phyloP scores from a whole-genome alignment of 257 asterid genomes.

The Buddleja alternifolia region DNA sequence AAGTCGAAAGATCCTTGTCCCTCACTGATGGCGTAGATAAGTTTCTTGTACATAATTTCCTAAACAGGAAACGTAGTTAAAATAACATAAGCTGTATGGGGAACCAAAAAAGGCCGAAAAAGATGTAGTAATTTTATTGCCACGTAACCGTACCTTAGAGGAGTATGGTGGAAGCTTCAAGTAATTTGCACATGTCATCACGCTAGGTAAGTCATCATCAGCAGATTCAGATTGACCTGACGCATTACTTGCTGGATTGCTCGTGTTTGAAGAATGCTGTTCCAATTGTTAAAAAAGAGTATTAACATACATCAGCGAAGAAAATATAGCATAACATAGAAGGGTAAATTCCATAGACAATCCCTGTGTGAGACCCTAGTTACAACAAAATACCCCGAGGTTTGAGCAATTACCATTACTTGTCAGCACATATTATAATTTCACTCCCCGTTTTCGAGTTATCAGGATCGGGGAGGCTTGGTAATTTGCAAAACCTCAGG shows the following conservation, averaged over 20 bases:
- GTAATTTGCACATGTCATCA: conserved; percentile 99
- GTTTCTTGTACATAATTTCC: conserved; percentile 94
- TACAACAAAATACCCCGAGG: no score
- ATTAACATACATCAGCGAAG: conserved; percentile 5
- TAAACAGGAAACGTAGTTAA: conserved; percentile 29
- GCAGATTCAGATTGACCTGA: conserved; percentile 77
- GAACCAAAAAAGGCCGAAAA: neutral
- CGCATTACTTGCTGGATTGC: conserved; percentile 53
- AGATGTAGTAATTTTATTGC: neutral
- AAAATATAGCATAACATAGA: no score
- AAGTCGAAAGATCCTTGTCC: conserved; percentile 98
- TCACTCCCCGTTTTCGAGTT: no score
- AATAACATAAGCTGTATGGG: neutral
- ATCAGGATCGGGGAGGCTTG: no score
- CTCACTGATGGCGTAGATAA: conserved; percentile 85
- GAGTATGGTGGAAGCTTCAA: conserved; percentile 99
- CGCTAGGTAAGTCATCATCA: conserved; percentile 96
- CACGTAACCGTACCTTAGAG: conserved; percentile 69
- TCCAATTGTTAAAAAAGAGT: conserved; percentile 4
- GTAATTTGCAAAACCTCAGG: no score
- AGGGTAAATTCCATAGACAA: no score
- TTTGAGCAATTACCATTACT: no score
- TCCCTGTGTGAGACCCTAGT: no score
- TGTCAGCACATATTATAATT: no score
- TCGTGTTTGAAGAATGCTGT: conserved; percentile 82